phyloP scores from a whole-genome alignment of 2,329 filamentous ascomycete genomes.

The Dothideomycetidae sp. region DNA sequence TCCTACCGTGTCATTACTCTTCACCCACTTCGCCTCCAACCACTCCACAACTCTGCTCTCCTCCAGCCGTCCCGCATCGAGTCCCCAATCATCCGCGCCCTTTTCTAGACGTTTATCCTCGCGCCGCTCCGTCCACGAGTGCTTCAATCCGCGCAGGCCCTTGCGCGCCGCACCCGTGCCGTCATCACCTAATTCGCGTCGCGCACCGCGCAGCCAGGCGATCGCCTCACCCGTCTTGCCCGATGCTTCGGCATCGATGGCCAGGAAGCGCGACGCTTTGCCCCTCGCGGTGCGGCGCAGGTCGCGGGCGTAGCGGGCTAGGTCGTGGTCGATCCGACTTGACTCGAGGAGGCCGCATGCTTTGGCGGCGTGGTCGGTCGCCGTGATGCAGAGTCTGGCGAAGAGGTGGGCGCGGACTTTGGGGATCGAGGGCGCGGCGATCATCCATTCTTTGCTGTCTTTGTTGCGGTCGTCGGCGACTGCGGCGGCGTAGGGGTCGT shows the following conservation, averaged over 20 bases:
- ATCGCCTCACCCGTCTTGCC: constrained; percentile 74
- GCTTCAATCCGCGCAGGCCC: constrained; percentile 52
- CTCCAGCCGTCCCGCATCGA: constrained; percentile 71
- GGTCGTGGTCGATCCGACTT: constrained; percentile 46
- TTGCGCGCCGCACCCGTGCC: constrained; percentile 32
- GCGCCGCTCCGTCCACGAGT: constrained; percentile 59
- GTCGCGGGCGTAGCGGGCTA: constrained; percentile 63
- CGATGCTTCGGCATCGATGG: constrained; percentile 70
- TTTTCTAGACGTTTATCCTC: constrained; percentile 71
- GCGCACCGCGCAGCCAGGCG: constrained; percentile 69
- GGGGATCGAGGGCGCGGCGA: constrained; percentile 71
- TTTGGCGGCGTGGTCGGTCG: constrained; percentile 72
- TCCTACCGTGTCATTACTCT: constrained; percentile 78
- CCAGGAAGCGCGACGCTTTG: constrained; percentile 80
- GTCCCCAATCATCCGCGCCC: constrained; percentile 52
- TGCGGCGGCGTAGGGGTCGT: constrained; percentile 78
- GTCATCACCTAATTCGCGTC: constrained; percentile 51
- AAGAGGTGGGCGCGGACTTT: constrained; percentile 82
- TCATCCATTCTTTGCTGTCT: constrained; percentile 92
- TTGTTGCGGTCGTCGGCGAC: constrained; percentile 71
- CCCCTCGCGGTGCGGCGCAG: constrained; percentile 61
- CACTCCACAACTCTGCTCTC: constrained; percentile 76
- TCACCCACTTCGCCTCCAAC: constrained; percentile 78
- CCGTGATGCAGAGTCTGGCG: constrained; percentile 72
- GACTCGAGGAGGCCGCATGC: constrained; percentile 38